Conservation (phyloP, 2,329 filamentous ascomycete genomes). For the Penicillium sp. region DNA sequence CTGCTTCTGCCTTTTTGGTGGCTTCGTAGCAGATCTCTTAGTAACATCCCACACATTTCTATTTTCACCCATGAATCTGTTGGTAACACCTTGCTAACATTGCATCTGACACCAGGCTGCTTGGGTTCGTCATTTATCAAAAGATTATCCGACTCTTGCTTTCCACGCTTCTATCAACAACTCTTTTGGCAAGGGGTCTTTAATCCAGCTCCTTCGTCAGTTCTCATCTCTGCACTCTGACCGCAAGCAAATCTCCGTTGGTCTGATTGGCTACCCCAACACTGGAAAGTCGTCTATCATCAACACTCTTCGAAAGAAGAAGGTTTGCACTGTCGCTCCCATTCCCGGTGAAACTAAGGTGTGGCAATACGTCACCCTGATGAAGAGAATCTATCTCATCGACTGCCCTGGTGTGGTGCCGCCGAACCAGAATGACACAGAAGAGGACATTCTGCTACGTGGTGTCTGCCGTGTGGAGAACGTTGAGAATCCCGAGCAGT, state of each 20-base stretch:
- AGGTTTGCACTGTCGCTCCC: conserved; percentile 87
- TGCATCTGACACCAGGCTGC: conserved; percentile 62
- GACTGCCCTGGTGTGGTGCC: conserved; percentile 97
- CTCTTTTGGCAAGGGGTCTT: conserved; percentile 90
- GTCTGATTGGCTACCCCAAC: conserved; percentile 86
- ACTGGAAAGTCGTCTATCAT: conserved; percentile 96
- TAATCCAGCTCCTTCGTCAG: conserved; percentile 88
- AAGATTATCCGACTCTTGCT: conserved; percentile 88
- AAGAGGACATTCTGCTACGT: conserved; percentile 81
- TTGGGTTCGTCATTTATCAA: conserved; percentile 86
- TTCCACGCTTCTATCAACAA: conserved; percentile 96
- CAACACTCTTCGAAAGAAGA: conserved; percentile 91
- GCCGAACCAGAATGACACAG: conserved; percentile 76
- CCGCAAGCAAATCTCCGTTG: conserved; percentile 91
- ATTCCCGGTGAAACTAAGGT: conserved; percentile 97
- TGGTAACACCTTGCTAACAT: conserved; percentile 33
- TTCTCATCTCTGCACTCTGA: conserved; percentile 87
- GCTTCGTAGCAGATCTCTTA: conserved; percentile 85
- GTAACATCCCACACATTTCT: conserved; percentile 89
- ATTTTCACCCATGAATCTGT: conserved; percentile 33
- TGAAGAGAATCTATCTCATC: conserved; percentile 92
- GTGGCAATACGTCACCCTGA: conserved; percentile 95
- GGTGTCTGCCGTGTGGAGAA: conserved; percentile 94
- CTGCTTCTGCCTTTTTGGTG: conserved; percentile 63
- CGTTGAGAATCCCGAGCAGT: conserved; percentile 93